Evolutionary conservation across 2,329 filamentous ascomycete species (phyloP).

Genomic region (Endoconidiophora polonica): DNA sequence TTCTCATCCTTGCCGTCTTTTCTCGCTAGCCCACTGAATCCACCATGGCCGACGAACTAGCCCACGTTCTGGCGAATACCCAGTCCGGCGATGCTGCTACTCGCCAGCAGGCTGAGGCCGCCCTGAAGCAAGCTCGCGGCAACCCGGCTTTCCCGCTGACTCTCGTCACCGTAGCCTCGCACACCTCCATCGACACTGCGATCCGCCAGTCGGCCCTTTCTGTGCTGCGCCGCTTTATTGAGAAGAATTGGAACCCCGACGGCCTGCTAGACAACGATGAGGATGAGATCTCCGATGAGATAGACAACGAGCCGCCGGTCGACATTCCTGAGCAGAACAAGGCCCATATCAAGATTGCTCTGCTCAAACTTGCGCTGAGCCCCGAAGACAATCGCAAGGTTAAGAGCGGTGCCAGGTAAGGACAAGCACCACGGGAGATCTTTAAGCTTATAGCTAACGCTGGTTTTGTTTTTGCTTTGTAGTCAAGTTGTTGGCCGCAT

Average conservation of each 20-base stretch:
- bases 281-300: conserved; percentile 47
- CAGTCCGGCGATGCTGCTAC: conserved; percentile 60
- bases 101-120: conserved; percentile 73
- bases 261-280: conserved; percentile 52
- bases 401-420: conserved; percentile 72
- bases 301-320: conserved; percentile 24
- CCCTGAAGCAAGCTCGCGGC: conserved; percentile 54
- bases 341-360: conserved; percentile 49
- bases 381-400: conserved; percentile 66
- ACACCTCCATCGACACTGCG: conserved; percentile 53
- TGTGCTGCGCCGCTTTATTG: conserved; percentile 66
- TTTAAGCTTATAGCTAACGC: neutral
- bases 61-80: conserved; percentile 73
- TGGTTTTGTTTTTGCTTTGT: neutral
- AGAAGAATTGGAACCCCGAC: conserved; percentile 65
- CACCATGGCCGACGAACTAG: conserved; percentile 79
- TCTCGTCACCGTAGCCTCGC: conserved; percentile 64
- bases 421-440: neutral
- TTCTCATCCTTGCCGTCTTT: neutral
- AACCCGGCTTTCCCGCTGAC: conserved; percentile 60
- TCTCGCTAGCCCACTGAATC: neutral
- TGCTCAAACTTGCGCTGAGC: conserved; percentile 64
- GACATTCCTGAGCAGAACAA: conserved; percentile 27
- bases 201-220: conserved; percentile 74
- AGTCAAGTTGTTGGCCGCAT: conserved; percentile 79